Percentiles rank a stretch among this genome's conserved stretches.
Conservation (phyloP, 345 rosid species). For the Brassica juncea region DNA sequence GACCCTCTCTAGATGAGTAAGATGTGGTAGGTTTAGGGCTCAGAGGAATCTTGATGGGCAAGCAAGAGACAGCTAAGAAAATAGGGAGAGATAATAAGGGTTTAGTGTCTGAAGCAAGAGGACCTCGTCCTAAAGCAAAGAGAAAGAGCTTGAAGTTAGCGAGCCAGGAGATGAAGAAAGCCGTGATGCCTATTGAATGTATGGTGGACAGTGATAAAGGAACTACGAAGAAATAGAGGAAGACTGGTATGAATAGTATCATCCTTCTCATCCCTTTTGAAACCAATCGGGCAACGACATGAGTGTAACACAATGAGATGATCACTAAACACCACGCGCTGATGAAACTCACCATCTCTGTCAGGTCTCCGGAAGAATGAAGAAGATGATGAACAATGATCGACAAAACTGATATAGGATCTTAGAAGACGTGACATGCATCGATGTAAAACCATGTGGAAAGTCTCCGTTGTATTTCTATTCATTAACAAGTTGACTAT, state of each 20-base stretch:
- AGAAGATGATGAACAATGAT: background rate
- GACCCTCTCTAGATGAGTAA: constrained; percentile 32
- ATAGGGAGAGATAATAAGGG: constrained; percentile 40
- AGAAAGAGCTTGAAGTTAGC: constrained; percentile 61
- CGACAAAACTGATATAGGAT: background rate
- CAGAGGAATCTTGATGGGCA: constrained; percentile 57
- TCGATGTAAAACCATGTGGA: background rate
- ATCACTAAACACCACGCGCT: constrained; percentile 43
- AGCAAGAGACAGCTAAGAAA: constrained; percentile 53
- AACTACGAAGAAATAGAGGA: constrained; percentile 42
- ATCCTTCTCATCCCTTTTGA: constrained; percentile 48
- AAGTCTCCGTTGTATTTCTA: background rate
- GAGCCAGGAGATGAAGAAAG: constrained; percentile 57
- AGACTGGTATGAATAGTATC: constrained; percentile 39
- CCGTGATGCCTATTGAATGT: constrained; percentile 41
- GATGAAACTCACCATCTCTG: constrained; percentile 42
- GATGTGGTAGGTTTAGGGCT: constrained; percentile 1
- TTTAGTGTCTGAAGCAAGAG: constrained; percentile 37
- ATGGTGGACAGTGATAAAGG: constrained; percentile 44
- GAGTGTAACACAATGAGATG: constrained; percentile 40
- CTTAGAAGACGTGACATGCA: background rate
- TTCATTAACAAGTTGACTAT: constrained; percentile 17
- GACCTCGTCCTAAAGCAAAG: constrained; percentile 53
- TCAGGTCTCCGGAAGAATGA: constrained; percentile 1
- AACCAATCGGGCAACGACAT: constrained; percentile 30